Base-by-base conservation (phyloP, 345 rosid genomes). In the Salix exigua region DNA sequence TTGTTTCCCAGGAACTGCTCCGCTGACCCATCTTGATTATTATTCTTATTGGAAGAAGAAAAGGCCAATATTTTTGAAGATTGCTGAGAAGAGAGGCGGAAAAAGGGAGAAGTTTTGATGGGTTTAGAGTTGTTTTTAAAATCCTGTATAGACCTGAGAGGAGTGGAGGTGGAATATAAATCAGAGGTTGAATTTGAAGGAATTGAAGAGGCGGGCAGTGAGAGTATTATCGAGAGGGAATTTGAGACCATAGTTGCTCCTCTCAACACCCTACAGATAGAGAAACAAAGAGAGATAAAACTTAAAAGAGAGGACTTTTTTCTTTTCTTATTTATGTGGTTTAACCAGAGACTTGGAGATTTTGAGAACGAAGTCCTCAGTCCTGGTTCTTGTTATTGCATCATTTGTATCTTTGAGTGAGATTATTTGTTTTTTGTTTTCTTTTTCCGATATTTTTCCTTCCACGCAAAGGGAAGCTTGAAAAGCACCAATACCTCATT, bases 1-100 rank as follows among this genome's bases (percentile, higher is more conserved):
- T 87, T 88, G 86, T 76, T 83, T 64, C 78, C 80, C 28, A 86
- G 80, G 33, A 93, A 95, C 73, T 85, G 81, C 42, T 82, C 83
- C 26, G 88, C 76, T 7, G 92, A 86, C 61, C 75, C 91, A 76
- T 89, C 89, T 67, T 89, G 89, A 11, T 80, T 35, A 7, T 75
- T 25, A 55, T 7, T 25, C 44, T 13, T 26, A 19, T 21, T 17
- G 7, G 23, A 42, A 9, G 75, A 71, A 12, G 44, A 88, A 38
- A 21, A 86, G 21, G 73, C 65, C 1, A 17, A 31, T n/a, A 58
- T 10, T 37, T 53, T 67, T 42, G 66, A 31, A 33, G 70, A 63
- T 64, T 21, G 19, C 44, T 63, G 58, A 63, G 25, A 2, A 53
- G 60, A 53, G n/a, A 51, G 17, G 35, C 51, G 18, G 23, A 42